phyloP scores from a whole-genome alignment of 331 rosid genomes.

The Dryas integrifolia region DNA sequence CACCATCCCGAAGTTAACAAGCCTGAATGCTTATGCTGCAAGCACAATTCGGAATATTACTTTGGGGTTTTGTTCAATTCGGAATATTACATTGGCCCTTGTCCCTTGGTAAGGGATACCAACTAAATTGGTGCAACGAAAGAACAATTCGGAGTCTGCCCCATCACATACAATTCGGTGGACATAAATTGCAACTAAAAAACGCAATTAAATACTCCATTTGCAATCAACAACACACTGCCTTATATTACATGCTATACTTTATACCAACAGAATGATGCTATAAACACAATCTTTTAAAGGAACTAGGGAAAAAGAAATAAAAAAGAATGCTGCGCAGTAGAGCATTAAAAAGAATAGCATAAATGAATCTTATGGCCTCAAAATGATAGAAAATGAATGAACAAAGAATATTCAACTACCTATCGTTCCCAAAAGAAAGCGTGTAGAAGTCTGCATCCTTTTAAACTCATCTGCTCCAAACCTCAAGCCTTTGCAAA shows the following conservation, averaged over 20 bases:
- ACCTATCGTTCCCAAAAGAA: constrained; percentile 34
- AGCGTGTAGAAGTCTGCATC: constrained; percentile 27
- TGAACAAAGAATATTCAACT: constrained; percentile 42
- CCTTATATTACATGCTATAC: not conserved
- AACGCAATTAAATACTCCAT: not conserved
- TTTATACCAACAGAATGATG: not conserved
- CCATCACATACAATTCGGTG: too few relatives aligned
- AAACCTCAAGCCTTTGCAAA: constrained; percentile 24
- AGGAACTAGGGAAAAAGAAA: not conserved
- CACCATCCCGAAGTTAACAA: too few relatives aligned
- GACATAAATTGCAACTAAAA: not conserved
- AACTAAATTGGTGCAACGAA: too few relatives aligned
- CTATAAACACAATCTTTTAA: not conserved
- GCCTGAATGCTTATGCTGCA: too few relatives aligned
- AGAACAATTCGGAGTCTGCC: too few relatives aligned
- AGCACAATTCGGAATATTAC: too few relatives aligned
- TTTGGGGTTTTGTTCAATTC: too few relatives aligned
- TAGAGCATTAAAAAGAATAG: constrained; percentile 4
- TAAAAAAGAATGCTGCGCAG: not conserved
- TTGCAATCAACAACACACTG: not conserved
- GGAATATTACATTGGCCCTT: too few relatives aligned
- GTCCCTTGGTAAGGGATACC: too few relatives aligned
- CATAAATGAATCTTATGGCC: constrained; percentile 4
- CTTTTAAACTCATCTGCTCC: constrained; percentile 28
- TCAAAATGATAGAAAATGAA: constrained; percentile 25